phyloP scores from a whole-genome alignment of 148 eudicot species.

The Camellia sinensis region DNA sequence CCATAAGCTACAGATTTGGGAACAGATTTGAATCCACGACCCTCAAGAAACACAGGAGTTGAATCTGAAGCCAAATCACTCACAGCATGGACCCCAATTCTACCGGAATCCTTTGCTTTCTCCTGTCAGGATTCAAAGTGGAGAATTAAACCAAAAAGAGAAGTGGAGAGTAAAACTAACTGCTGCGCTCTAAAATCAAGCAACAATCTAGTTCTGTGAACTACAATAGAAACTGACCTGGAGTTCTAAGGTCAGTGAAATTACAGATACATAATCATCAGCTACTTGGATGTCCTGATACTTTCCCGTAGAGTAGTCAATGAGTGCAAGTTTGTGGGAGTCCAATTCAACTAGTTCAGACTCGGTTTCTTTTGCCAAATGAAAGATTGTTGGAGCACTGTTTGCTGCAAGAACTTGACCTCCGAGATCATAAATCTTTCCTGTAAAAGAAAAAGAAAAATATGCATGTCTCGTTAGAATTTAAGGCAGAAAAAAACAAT shows the following conservation, averaged over 20 bases:
- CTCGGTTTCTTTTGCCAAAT: constrained; percentile 44
- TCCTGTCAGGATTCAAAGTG: constrained; percentile 19
- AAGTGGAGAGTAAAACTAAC: neutral
- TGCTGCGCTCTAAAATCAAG: neutral
- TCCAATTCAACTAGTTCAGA: constrained; percentile 44
- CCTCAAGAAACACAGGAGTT: constrained; percentile 41
- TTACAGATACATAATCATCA: constrained; percentile 49
- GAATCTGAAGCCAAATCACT: constrained; percentile 42
- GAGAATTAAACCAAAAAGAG: too few species aligned
- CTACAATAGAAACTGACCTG: constrained; percentile 30
- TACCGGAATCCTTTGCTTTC: constrained; percentile 35
- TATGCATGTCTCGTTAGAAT: neutral
- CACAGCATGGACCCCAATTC: constrained; percentile 45
- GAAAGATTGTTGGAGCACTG: constrained; percentile 46
- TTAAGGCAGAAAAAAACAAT: neutral
- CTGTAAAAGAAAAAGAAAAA: constrained; percentile 17
- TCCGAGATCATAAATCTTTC: constrained; percentile 50
- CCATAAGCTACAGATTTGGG: constrained; percentile 50
- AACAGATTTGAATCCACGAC: constrained; percentile 35
- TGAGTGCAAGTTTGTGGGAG: constrained; percentile 43
- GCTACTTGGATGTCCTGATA: constrained; percentile 37
- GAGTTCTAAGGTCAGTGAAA: constrained; percentile 45
- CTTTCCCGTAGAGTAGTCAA: constrained; percentile 37
- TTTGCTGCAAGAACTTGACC: constrained; percentile 56
- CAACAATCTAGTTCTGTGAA: neutral